phyloP scores from a whole-genome alignment of 352 stramenopile genomes.

The Phytopythium mirpurense region DNA sequence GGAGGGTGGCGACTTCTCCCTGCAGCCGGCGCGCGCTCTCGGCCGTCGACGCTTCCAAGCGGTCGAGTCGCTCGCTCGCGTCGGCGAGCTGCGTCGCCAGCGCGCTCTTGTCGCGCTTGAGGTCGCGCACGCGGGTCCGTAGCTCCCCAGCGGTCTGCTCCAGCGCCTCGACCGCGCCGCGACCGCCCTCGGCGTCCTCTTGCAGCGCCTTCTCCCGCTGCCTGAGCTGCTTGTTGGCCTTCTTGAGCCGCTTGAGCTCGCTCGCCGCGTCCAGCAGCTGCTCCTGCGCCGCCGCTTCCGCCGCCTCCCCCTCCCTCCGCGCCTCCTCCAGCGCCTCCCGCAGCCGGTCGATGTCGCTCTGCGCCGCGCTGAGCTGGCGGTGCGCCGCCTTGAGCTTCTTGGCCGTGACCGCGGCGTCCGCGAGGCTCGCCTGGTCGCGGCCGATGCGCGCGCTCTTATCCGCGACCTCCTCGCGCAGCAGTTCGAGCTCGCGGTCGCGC shows the following conservation, averaged over 20 bases:
- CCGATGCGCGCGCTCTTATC: conserved; percentile 25
- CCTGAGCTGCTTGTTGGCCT: conserved; percentile 33
- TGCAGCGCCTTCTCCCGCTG: conserved; percentile 25
- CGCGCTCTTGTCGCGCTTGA: conserved; percentile 25
- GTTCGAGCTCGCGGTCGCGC: conserved; percentile 42
- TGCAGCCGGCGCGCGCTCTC: conserved; percentile 41
- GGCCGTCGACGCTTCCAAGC: conserved; percentile 38
- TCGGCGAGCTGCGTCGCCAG: conserved; percentile 27
- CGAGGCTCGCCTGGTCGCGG: conserved; percentile 31
- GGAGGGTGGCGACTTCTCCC: conserved; percentile 22
- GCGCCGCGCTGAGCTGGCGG: conserved; percentile 27
- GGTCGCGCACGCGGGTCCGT: conserved; percentile 24
- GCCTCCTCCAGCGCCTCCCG: conserved; percentile 32
- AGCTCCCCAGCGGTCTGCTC: conserved; percentile 28
- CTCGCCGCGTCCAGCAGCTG: conserved; percentile 29
- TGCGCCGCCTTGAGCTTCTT: conserved; percentile 44
- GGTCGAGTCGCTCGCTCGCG: conserved; percentile 30
- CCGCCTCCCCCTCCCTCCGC: conserved; percentile 23
- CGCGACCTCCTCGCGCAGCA: conserved; percentile 34
- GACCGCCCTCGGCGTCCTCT: conserved; percentile 35
- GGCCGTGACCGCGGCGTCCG: conserved; percentile 21
- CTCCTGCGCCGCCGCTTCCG: conserved; percentile 25
- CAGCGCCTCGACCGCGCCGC: conserved; percentile 25
- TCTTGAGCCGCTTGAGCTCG: conserved; percentile 47
- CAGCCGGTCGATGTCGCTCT: conserved; percentile 31